Evolutionary conservation across 2,329 filamentous ascomycete genomes (phyloP), one percentile per base, ranked within the genome.

Genomic region (Scytalidium sp.): DNA sequence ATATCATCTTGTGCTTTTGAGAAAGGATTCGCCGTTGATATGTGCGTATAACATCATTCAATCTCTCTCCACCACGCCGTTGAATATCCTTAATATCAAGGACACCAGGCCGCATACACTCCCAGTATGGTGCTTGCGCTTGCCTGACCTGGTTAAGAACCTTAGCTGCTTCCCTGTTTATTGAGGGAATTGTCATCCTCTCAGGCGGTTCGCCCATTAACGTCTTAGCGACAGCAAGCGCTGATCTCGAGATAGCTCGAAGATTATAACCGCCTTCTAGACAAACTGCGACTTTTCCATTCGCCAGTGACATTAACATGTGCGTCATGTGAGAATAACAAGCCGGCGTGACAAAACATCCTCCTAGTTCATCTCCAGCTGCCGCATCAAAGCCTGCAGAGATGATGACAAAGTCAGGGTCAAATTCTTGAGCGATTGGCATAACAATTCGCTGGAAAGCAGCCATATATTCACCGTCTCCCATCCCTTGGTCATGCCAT

Each of bases 291-390:
- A 99, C 79, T 64, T 92, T 96, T 22, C 94, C 94, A 41, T 85
- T 79, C 1, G 94, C 93, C 19, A 99, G 76, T 2, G 90, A 91
- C 92, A 97, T 97, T 43, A 99, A 81, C 93, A 97, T 97, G 65
- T 97, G 91, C 15, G 94, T 97, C 94, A 99, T 97, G 64, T 99
- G 93, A 13, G 92, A 90, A 65, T 97, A 99, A 64, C 94, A 96
- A 3, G 84, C 73, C 0, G 94, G 94, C 1, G 91, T 87, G 4
- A 99, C 94, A 63, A 90, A 93, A 66, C 94, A 99, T 25, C 88
- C 90, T 45, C 94, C 94, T 2, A 99, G 79, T 63, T 94, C 86
- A 67, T 99, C 94, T 11, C 94, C 94, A 56, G 88, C 89, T 0
- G 94, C 94, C 15, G 94, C 94, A 67, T 99, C 94, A 60, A 99